These are phyloP conservation scores for Nelumbo lutea DNA, from an alignment of 164 flowering plant species.

Conservation along the genomic window DNA sequence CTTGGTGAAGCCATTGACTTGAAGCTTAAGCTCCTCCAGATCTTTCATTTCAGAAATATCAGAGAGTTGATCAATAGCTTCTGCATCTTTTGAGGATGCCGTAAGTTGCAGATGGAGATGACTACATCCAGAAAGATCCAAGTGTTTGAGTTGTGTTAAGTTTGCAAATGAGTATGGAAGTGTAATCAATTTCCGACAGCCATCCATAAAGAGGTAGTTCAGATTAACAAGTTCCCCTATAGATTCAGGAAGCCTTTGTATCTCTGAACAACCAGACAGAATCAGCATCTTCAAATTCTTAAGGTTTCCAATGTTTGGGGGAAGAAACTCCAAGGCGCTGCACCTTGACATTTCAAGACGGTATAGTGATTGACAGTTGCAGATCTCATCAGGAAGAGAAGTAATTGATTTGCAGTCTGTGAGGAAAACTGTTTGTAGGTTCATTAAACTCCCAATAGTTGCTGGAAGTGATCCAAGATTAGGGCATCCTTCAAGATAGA, in stretches of 20 bases:
- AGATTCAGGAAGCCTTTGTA: background rate
- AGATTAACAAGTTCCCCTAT: background rate
- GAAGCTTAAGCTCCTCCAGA: background rate
- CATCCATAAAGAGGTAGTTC: background rate
- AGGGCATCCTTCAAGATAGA: conserved; percentile 1
- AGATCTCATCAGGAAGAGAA: background rate
- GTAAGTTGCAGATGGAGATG: conserved; percentile 2
- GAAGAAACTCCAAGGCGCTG: background rate
- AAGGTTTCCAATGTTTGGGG: background rate
- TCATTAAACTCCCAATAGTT: conserved; percentile 1
- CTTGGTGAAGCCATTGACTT: conserved; percentile 1
- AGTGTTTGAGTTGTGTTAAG: conserved; percentile 2
- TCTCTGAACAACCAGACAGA: background rate
- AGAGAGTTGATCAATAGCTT: conserved; percentile 1
- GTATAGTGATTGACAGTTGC: background rate
- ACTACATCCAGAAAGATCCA: background rate
- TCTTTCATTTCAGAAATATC: background rate
- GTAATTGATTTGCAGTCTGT: background rate
- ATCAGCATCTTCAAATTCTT: background rate
- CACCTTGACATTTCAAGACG: background rate
- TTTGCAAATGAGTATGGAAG: background rate
- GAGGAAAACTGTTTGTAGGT: background rate
- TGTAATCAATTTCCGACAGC: background rate
- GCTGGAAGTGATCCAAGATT: background rate
- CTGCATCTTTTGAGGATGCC: background rate